Conservation (phyloP, 2,329 filamentous ascomycete species). For the Akanthomyces lecanii region DNA sequence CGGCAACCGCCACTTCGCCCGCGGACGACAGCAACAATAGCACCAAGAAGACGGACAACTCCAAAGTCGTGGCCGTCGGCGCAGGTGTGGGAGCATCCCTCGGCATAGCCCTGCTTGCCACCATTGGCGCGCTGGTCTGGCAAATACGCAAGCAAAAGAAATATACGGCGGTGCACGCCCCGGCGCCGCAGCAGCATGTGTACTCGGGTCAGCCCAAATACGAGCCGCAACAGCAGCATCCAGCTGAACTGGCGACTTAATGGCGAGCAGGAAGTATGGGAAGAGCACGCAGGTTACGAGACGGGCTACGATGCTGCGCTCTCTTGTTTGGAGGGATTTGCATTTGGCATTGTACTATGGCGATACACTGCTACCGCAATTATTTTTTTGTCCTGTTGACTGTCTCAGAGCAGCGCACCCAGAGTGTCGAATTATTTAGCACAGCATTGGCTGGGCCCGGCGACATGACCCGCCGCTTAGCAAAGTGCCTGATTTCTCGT, state of each 20-base stretch:
- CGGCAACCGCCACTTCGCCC: neutral
- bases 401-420: too few species aligned
- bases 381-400: too few species aligned
- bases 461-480: too few species aligned
- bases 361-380: too few species aligned
- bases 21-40: neutral
- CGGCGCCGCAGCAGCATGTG: constrained; percentile 3
- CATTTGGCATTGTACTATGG: too few species aligned
- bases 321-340: too few species aligned
- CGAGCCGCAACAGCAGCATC: constrained; percentile 1
- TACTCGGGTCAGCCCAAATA: constrained; percentile 6
- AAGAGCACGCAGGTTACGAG: too few species aligned
- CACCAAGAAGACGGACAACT: constrained; percentile 3
- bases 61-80: neutral
- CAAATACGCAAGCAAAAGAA: constrained; percentile 11
- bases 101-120: neutral
- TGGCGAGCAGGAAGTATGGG: neutral
- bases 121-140: neutral
- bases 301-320: too few species aligned
- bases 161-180: neutral
- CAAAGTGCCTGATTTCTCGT: too few species aligned
- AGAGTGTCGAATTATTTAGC: too few species aligned
- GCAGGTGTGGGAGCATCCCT: neutral
- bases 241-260: neutral
- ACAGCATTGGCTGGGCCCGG: too few species aligned